Evolutionary conservation across 2,329 filamentous ascomycete genomes (phyloP), one percentile per base, ranked within the genome.

Genomic region (Trichocomaceae sp.): DNA sequence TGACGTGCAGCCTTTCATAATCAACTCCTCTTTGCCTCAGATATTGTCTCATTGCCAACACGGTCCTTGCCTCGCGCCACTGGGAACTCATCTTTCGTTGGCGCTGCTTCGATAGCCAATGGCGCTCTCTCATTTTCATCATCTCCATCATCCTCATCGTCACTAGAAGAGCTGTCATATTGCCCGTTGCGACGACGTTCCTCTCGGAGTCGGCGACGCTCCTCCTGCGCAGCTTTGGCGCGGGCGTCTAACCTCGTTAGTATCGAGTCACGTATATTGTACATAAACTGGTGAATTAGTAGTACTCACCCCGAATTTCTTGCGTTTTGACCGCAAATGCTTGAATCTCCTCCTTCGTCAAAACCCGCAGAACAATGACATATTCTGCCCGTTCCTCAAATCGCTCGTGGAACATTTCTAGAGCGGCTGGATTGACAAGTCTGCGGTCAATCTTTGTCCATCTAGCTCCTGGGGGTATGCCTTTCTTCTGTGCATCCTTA

Each of bases 391-490:
- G 83, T 63, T 95, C 88, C 71, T 97, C 92, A 62, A 87, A 97
- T 29, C 92, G 81, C 74, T 96, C 91, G 63, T 93, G 88, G n/a
- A 88, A 87, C 58, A 88, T 81, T 56, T 88, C 87, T 47, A 97
- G 75, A 0, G 91, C 90, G 62, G 92, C 87, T 0, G 91, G 90
- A 62, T 95, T 96, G 63, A 97, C 91, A 54, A 95, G 80, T 61
- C 86, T 84, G 55, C 91, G 84, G 67, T 87, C 88, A 66, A 97
- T 91, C 75, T 93, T 95, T 47, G 91, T 96, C 91, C 91, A 96
- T 53, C 90, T 83, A 33, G 91, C 91, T 55, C 87, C 88, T 0
- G 84, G 73, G 0, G 87, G 87, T 31, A 90, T 88, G 39, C 88
- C 86, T 58, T 85, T 83, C 54, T 70, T 73, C 69, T 86, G 84